phyloP scores from a whole-genome alignment of 2,329 filamentous ascomycete species.

The Penicillium sp. region DNA sequence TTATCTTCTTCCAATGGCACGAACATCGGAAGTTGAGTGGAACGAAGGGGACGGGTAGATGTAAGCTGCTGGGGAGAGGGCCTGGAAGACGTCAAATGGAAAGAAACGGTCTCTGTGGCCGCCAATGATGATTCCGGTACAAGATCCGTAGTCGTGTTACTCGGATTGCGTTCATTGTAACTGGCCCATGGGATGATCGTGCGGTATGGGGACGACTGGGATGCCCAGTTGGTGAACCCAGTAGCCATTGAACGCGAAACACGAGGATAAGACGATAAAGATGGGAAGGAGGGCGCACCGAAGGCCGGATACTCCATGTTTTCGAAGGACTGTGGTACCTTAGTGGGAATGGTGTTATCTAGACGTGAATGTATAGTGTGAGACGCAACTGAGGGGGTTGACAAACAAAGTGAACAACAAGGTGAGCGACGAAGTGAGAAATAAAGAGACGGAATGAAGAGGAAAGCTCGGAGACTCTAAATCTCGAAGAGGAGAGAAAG shows the following conservation, averaged over 20 bases:
- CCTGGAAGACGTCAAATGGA: background rate
- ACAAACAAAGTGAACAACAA: background rate
- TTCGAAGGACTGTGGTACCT: background rate
- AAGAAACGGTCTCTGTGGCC: background rate
- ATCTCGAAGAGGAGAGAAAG: background rate
- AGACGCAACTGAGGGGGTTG: too few relatives aligned
- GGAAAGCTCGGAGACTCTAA: background rate
- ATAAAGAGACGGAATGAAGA: background rate
- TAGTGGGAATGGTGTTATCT: background rate
- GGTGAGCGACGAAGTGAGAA: background rate
- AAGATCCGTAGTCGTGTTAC: background rate
- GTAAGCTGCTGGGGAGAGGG: background rate
- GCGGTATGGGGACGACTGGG: slow-evolving; percentile 1
- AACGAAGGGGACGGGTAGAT: background rate
- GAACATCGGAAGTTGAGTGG: background rate
- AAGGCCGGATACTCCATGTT: background rate
- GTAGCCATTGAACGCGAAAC: background rate
- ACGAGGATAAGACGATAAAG: background rate
- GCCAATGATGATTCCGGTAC: background rate
- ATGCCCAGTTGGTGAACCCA: background rate
- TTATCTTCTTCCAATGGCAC: background rate
- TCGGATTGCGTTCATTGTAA: background rate
- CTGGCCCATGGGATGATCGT: slow-evolving; percentile 7
- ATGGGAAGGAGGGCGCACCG: slow-evolving; percentile 1
- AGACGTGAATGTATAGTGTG: too few relatives aligned